Evolutionary conservation across 208 protist species (phyloP), one percentile per base, ranked within the genome.

Genomic region (Crithidia bombi): DNA sequence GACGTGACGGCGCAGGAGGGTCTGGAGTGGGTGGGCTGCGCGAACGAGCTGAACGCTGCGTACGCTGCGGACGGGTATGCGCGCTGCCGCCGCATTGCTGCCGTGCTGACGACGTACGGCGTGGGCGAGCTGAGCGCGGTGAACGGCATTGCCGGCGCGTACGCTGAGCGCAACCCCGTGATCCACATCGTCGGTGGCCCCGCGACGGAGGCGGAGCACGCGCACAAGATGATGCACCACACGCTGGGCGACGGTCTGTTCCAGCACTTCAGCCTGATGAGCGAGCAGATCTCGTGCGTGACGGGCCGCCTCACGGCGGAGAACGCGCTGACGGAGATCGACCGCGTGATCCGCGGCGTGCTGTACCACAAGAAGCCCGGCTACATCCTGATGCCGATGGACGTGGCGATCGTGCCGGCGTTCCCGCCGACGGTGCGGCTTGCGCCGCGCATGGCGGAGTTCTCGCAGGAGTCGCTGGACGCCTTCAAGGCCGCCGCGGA

Each of bases 1-100:
- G 74, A 87, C 69, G 58, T 81, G 46, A 56, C 62, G 52, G 72
- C 77, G 59, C 35, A 55, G 21, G 14, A 71, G 46, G 64, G 23
- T 32, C 41, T 86, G 19, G 32, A 79, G 69, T 83, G 77, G 73
- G 73, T 83, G 19, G 73, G 81, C 38, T 86, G 81, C 70, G 65
- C 67, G 35, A 82, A 86, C 65, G 76, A 82, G 67, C 77, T 81
- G 66, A 85, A 85, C 71, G 80, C 70, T 25, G 80, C 80, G 25
- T 82, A 81, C 69, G 75, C 80, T 15, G 76, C 75, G 6, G 80
- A 85, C 54, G 80, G 80, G 39, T 85, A 85, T 59, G 43, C 80
- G 50, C 75, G 75, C 54, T 70, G 55, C 65, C 80, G 80, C 76
- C 64, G 71, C 71, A 68, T 85, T 63, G 80, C 70, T 19, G 80